A percentile compares a stretch with the other conserved stretches of the same genome.
Conservation (phyloP, 306 rosid species). For the Myrica gale region DNA sequence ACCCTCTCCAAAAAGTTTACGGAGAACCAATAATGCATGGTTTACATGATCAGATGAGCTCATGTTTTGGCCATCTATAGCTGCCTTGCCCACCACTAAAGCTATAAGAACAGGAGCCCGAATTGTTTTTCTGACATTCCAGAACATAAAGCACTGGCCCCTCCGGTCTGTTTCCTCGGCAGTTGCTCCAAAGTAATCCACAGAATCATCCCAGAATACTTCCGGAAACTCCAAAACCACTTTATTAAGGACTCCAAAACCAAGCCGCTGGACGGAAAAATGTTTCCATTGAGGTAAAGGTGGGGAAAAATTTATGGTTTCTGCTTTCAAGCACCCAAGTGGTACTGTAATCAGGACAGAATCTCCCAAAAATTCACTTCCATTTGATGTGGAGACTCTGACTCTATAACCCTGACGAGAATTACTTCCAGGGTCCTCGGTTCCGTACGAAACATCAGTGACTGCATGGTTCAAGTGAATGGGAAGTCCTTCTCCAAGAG, state of each 20-base stretch:
- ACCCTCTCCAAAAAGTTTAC: slow-evolving; percentile 87
- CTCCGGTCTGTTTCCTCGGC: slow-evolving; percentile 83
- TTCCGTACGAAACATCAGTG: slow-evolving; percentile 69
- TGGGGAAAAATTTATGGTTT: slow-evolving; percentile 80
- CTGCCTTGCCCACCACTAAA: slow-evolving; percentile 95
- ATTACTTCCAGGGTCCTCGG: slow-evolving; percentile 38
- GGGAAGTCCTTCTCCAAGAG: slow-evolving; percentile 80
- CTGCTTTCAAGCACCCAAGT: slow-evolving; percentile 96
- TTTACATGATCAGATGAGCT: slow-evolving; percentile 72
- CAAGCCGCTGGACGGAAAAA: slow-evolving; percentile 85
- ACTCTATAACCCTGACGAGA: slow-evolving; percentile 46
- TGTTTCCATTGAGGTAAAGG: slow-evolving; percentile 89
- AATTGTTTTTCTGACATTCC: slow-evolving; percentile 92
- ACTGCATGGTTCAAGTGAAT: slow-evolving; percentile 75
- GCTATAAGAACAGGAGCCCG: slow-evolving; percentile 99
- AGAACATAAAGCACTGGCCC: slow-evolving; percentile 98
- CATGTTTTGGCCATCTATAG: slow-evolving; percentile 72
- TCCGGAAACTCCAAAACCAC: slow-evolving; percentile 85
- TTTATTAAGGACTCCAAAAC: slow-evolving; percentile 95
- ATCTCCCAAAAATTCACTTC: slow-evolving; percentile 69
- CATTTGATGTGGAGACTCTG: slow-evolving; percentile 77
- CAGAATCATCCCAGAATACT: slow-evolving; percentile 97
- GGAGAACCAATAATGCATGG: slow-evolving; percentile 88
- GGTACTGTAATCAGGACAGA: slow-evolving; percentile 92
- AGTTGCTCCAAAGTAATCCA: slow-evolving; percentile 99